phyloP scores from a whole-genome alignment of 352 stramenopile genomes.

The Pythium sukuiense region DNA sequence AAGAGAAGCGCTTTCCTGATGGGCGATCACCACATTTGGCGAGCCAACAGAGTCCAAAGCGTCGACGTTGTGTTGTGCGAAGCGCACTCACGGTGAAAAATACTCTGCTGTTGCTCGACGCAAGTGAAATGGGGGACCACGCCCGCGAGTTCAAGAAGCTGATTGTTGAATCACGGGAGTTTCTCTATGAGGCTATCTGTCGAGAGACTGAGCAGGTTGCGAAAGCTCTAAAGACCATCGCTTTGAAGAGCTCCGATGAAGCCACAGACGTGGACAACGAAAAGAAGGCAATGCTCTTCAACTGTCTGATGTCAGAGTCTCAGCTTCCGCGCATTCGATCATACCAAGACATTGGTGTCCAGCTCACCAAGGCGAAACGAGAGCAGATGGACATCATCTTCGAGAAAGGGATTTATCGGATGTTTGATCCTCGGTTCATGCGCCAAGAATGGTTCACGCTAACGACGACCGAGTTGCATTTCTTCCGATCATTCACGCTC shows the following conservation, averaged over 20 bases:
- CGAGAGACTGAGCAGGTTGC: constrained; percentile 52
- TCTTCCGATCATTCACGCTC: constrained; percentile 68
- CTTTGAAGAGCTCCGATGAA: constrained; percentile 6
- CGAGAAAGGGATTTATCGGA: constrained; percentile 60
- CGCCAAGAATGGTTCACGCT: constrained; percentile 78
- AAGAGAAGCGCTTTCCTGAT: constrained; percentile 26
- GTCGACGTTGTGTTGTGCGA: constrained; percentile 42
- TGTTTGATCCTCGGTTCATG: constrained; percentile 47
- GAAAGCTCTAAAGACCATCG: constrained; percentile 43
- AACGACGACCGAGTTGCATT: constrained; percentile 52
- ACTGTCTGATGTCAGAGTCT: constrained; percentile 58
- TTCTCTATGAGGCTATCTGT: constrained; percentile 66
- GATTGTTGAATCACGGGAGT: constrained; percentile 59
- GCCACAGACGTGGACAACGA: constrained; percentile 21
- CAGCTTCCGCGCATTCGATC: constrained; percentile 40
- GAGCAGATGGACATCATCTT: constrained; percentile 61
- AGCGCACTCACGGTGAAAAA: constrained; percentile 68
- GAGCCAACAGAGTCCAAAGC: neutral
- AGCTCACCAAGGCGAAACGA: constrained; percentile 49
- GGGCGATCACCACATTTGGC: neutral
- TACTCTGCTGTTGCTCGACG: constrained; percentile 44
- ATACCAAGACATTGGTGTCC: constrained; percentile 60
- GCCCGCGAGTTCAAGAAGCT: constrained; percentile 46
- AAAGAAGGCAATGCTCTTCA: constrained; percentile 53
- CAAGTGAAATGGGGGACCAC: constrained; percentile 30